Conservation (phyloP, 202 grass and related monocot genomes). For the Panicum hallii region DNA sequence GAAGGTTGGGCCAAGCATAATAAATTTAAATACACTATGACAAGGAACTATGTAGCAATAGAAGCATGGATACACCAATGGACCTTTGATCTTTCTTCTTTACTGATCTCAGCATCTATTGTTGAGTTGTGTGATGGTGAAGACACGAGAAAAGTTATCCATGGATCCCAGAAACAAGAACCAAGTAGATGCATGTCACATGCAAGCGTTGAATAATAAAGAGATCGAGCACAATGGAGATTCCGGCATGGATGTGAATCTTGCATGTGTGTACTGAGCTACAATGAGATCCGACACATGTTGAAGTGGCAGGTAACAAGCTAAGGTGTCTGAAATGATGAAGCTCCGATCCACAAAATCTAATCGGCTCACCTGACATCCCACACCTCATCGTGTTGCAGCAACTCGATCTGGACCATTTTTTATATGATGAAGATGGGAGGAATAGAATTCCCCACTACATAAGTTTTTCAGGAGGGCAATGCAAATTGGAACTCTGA, state of each 20-base stretch:
- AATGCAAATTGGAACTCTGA: too few species aligned
- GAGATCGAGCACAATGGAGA: not conserved
- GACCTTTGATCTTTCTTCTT: slow-evolving; percentile 45
- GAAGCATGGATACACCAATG: slow-evolving; percentile 35
- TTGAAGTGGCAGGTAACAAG: not conserved
- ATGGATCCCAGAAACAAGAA: slow-evolving; percentile 32
- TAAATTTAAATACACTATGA: not conserved
- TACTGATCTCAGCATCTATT: not conserved
- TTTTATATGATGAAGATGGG: too few species aligned
- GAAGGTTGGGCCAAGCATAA: slow-evolving; percentile 25
- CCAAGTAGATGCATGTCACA: slow-evolving; percentile 26
- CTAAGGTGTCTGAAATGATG: not conserved
- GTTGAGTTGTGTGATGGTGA: slow-evolving; percentile 35
- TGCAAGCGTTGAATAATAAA: not conserved
- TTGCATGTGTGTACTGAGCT: not conserved
- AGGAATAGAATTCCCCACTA: too few species aligned
- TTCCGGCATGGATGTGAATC: not conserved
- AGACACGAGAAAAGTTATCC: slow-evolving; percentile 48
- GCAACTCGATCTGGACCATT: not conserved
- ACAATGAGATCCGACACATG: not conserved
- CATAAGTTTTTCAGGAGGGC: too few species aligned
- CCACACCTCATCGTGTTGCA: not conserved
- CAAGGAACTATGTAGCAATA: not conserved
- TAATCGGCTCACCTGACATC: not conserved
- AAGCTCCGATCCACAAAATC: not conserved